These are phyloP conservation scores for Sechiopsis laciniata DNA, from an alignment of 306 rosid genomes.

Conservation along the genomic window DNA sequence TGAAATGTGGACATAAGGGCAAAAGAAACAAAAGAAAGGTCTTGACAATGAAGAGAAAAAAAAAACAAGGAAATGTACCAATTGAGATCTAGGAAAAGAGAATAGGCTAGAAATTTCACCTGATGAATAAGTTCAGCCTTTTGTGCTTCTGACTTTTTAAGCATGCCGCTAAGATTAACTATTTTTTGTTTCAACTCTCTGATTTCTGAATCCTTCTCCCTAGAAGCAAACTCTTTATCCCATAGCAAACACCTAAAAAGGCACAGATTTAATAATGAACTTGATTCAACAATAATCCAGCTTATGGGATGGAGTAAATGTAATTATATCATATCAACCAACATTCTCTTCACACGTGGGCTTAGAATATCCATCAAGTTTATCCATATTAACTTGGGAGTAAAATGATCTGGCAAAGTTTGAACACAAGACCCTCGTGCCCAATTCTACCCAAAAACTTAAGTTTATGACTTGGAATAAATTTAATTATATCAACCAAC, in stretches of 20 bases:
- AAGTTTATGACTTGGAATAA: too few species aligned
- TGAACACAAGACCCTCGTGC: too few species aligned
- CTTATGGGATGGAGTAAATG: too few species aligned
- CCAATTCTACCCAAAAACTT: too few species aligned
- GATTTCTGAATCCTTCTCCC: constrained; percentile 67
- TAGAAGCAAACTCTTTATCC: constrained; percentile 56
- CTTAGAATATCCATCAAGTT: too few species aligned
- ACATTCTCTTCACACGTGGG: too few species aligned
- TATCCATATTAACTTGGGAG: too few species aligned
- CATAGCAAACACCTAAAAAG: constrained; percentile 52
- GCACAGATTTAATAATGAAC: background rate
- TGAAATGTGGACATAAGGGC: background rate
- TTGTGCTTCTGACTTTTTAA: constrained; percentile 55
- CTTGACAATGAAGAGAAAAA: background rate
- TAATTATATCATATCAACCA: too few species aligned
- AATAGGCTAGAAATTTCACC: constrained; percentile 43
- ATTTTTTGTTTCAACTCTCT: constrained; percentile 76
- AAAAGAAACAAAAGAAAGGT: background rate
- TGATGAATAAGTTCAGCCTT: constrained; percentile 60
- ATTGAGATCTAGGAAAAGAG: background rate
- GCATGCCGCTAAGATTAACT: constrained; percentile 46
- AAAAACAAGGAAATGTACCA: background rate
- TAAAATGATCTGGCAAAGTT: too few species aligned
- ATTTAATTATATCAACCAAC: too few species aligned
- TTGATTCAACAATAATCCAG: too few species aligned